Evolutionary conservation across 2,329 filamentous ascomycete genomes (phyloP), one percentile per base, ranked within the genome.

Genomic region (Aspergillus sergii): DNA sequence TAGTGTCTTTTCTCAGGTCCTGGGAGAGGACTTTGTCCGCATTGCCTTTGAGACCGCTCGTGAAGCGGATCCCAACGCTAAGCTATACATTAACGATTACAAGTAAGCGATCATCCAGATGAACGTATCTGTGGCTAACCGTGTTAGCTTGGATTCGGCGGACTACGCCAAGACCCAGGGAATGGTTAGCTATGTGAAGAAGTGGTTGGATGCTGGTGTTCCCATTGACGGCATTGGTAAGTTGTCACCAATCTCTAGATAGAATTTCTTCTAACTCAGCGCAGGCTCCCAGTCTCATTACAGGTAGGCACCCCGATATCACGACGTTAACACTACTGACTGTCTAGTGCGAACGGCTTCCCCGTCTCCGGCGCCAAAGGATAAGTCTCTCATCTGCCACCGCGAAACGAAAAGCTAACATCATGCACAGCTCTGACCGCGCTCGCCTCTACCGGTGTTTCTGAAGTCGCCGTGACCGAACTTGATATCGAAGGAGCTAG

Each of bases 31-130:
- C 74, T 92, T 89, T 72, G 86, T 93, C 59, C 80, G 82, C 26
- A 89, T 91, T 70, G 90, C 90, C 41, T 93, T 92, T 79, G 82
- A 85, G 58, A 86, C 90, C 12, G 90, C 91, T 23, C 84, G 86
- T 58, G 82, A 82, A 10, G 89, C 88, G 16, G 90, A 92, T 74
- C 88, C 90, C 2, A 71, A 77, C 61, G 89, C 88, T 3, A 89
- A 89, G 78, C 82, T 93, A 45, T 93, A 91, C 81, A 91, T 92
- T 79, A 93, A 93, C 77, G 90, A 93, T 72, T 83, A 82, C 74
- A 84, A 83, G 75, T 79, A 63, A 69, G 45, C 73, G 53, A 6
- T 19, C 19, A 28, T 30, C 45, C 7, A 23, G 51, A 12, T 30
- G 12, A 28, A 9, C 21, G 9, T 4, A 51, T 7, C 23, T 26